These are phyloP conservation scores for Ambrosiella cleistominuta DNA, from an alignment of 2,329 filamentous ascomycete species.

Conservation along the genomic window DNA sequence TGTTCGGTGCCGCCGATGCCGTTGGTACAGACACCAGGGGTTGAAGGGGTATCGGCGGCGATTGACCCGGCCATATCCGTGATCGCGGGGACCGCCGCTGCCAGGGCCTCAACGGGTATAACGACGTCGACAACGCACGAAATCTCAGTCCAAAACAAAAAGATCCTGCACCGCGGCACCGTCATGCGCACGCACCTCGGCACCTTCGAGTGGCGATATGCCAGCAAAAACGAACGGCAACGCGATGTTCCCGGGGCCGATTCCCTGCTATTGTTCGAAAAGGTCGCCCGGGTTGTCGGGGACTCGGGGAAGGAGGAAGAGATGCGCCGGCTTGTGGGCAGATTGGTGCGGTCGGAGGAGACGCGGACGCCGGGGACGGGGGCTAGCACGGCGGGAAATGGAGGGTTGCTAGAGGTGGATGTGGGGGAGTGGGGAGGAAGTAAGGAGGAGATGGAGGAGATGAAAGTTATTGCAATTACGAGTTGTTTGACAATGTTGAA, in stretches of 20 bases:
- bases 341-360: constrained; percentile 25
- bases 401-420: constrained; percentile 30
- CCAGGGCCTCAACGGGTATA: background rate
- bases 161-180: constrained; percentile 21
- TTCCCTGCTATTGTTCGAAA: constrained; percentile 34
- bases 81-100: background rate
- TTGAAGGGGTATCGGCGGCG: constrained; percentile 1
- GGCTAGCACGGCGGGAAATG: constrained; percentile 29
- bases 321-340: constrained; percentile 22
- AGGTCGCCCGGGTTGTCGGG: constrained; percentile 21
- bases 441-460: constrained; percentile 19
- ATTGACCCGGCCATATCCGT: constrained; percentile 11
- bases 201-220: constrained; percentile 39
- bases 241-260: constrained; percentile 20
- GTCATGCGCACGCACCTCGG: constrained; percentile 31
- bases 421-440: constrained; percentile 20
- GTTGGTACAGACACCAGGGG: constrained; percentile 11
- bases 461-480: constrained; percentile 30
- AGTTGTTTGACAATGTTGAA: constrained; percentile 46
- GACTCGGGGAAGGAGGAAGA: constrained; percentile 17
- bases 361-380: constrained; percentile 24
- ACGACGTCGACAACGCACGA: constrained; percentile 13
- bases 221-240: constrained; percentile 27
- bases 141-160: constrained; percentile 17
- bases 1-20: background rate